Conservation (phyloP, 2,329 filamentous ascomycete species). For the Davidsoniella eucalypti region DNA sequence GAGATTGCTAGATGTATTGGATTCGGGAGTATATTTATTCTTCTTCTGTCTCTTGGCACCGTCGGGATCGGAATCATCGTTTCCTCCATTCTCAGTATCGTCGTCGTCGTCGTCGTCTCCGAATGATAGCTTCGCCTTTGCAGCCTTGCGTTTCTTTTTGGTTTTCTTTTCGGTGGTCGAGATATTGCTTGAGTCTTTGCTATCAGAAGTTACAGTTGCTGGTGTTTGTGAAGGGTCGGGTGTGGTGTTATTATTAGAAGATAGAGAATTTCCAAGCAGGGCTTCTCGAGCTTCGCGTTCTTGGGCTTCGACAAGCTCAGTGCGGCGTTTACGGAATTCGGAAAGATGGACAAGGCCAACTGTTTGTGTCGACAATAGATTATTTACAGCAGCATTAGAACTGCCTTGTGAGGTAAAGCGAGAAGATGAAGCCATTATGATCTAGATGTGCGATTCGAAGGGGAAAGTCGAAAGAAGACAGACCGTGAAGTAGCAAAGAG, state of each 20-base stretch:
- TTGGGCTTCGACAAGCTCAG: slow-evolving; percentile 82
- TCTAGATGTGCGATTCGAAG: not conserved
- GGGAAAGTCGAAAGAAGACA: not conserved
- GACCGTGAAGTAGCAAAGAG: too few relatives aligned
- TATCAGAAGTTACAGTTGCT: slow-evolving; percentile 14
- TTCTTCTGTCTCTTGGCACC: slow-evolving; percentile 19
- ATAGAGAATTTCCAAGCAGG: slow-evolving; percentile 1
- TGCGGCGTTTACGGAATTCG: slow-evolving; percentile 90
- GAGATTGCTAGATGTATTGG: slow-evolving; percentile 14
- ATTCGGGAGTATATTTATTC: slow-evolving; percentile 19
- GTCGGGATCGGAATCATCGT: slow-evolving; percentile 21
- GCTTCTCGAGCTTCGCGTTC: slow-evolving; percentile 62
- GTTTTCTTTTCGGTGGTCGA: slow-evolving; percentile 23
- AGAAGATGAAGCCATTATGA: not conserved
- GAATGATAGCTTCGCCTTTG: slow-evolving; percentile 42
- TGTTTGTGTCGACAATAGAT: slow-evolving; percentile 69
- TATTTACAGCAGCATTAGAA: slow-evolving; percentile 24
- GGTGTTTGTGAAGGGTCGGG: slow-evolving; percentile 32
- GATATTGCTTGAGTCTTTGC: not conserved
- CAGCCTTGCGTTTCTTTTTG: slow-evolving; percentile 31
- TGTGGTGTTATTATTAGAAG: not conserved
- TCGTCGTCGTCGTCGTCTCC: slow-evolving; percentile 42
- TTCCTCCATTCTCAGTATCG: slow-evolving; percentile 33
- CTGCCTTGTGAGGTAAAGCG: slow-evolving; percentile 6
- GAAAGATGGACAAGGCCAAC: slow-evolving; percentile 83